Evolutionary conservation across 371 early-diverging fungal genomes (phyloP), one percentile per base, ranked within the genome.

Genomic region (Mortierella sp.): DNA sequence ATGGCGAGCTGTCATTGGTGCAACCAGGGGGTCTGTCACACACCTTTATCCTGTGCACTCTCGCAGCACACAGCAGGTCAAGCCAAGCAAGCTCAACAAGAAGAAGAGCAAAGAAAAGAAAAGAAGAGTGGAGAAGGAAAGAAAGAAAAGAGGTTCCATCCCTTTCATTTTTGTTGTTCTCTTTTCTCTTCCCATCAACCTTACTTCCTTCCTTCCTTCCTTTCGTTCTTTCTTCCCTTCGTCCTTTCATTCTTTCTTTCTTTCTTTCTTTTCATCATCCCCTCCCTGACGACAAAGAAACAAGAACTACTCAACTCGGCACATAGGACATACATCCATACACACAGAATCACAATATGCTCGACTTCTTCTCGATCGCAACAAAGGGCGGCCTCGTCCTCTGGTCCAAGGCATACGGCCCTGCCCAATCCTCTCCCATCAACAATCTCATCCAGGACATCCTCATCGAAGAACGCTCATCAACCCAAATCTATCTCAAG

Each of bases 331-430:
- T 58, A 58, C 46, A 55, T n/a, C 21, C 7, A 21, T 60, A 60
- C 60, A 60, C 29, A 55, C 51, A 21, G 11, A 14, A 16, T 7
- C 35, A 49, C 21, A 55, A 18, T 11, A 97, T 97, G 97, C 93
- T 97, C 29, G 97, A 97, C 87, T 88, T 91, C 48, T 95, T 96
- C 77, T 90, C 94, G 0, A 92, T 97, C 71, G 89, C 96, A 32
- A 96, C 96, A 16, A 95, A 94, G 82, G 96, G 97, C 35, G 97
- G 97, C n/a, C 90, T 95, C 68, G 95, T 97, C 21, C 92, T 97
- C 24, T 97, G 96, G 97, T 79, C 82, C 38, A 94, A 93, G 77
- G 86, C 92, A 12, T 94, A 93, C 76, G 81, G 93, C 1, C 89
- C 92, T 8, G 76, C 94, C 14, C 77, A 82, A 8, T 91, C 90